Evolutionary conservation across 1,284 basidiomycete genomes (phyloP), one percentile per base, ranked within the genome.

Genomic region (Apiotrichum gracile): DNA sequence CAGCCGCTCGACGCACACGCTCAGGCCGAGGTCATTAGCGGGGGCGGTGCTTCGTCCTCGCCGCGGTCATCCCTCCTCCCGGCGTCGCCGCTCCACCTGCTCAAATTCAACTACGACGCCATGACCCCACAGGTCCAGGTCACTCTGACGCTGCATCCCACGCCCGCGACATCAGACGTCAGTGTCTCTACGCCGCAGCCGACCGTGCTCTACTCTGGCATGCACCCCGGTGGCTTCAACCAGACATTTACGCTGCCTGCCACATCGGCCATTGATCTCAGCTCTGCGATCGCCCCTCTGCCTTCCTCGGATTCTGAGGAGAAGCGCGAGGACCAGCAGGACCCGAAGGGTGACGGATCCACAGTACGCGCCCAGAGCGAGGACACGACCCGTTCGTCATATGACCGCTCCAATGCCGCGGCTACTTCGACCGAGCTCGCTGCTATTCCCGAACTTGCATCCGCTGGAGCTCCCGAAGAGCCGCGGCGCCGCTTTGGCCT

Each of bases 101-200:
- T 92, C 52, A 88, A 89, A 69, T 93, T 93, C 72, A 85, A 86
- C 69, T 93, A 86, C 70, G 91, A 93, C 67, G 88, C 87, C 60
- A 88, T 90, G 58, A 84, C 89, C 0, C 84, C 88, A 13, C 85
- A 85, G 63, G 89, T 88, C 65, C 81, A 80, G 21, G 83, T 93
- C 58, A 83, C 83, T 26, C 80, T 92, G 26, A 80, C 86, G 55
- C 83, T 88, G 41, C 77, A 87, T 40, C 78, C 88, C 0, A 78
- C 83, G 2, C 80, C 84, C 14, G 81, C 84, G 47, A 19, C 25
- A 19, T 80, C 81, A 4, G 34, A 5, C 19, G 44, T 45, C n/a
- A 24, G 24, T 4, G 26, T 43, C 37, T 22, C 38, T 13, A 34
- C 76, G 76, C 53, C 24, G 69, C 74, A 50, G 64, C 76, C 76